Evolutionary conservation across 352 stramenopile species (phyloP).

Genomic region (Blastocystis sp.): DNA sequence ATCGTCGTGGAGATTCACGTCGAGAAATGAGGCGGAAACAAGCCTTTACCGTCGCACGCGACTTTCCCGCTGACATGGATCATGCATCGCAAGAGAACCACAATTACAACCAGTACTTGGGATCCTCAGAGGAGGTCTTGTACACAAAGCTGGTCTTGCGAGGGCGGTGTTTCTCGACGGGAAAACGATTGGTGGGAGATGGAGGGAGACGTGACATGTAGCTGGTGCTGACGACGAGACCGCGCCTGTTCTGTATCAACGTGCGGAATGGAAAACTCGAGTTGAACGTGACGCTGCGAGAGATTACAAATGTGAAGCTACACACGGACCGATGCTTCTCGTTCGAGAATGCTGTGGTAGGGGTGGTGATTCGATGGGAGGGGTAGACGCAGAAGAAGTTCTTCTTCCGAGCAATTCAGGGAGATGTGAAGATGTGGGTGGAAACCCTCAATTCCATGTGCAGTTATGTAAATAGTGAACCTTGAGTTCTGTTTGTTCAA

Average conservation of each 20-base stretch:
- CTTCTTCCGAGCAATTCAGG: neutral
- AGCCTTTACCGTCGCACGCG: no score
- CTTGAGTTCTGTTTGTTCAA: constrained; percentile 26
- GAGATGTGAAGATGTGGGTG: constrained; percentile 52
- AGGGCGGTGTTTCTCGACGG: neutral
- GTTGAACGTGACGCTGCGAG: constrained; percentile 6
- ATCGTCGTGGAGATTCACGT: no score
- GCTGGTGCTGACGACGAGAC: constrained; percentile 40
- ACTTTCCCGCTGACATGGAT: no score
- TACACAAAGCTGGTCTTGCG: constrained; percentile 28
- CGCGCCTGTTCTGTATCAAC: constrained; percentile 34
- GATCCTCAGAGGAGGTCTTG: constrained; percentile 35
- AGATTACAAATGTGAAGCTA: constrained; percentile 28
- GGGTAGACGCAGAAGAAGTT: constrained; percentile 11
- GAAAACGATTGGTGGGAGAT: neutral
- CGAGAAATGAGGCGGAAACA: no score
- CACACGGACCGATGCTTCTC: constrained; percentile 28
- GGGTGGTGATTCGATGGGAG: neutral
- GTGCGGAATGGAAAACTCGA: constrained; percentile 20
- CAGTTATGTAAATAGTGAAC: constrained; percentile 14
- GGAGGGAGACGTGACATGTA: neutral
- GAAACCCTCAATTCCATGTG: constrained; percentile 37
- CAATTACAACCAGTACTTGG: neutral
- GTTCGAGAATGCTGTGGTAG: constrained; percentile 32
- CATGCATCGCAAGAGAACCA: no score